Conservation (phyloP, 495 filamentous ascomycete species). For the Neurospora sp. region DNA sequence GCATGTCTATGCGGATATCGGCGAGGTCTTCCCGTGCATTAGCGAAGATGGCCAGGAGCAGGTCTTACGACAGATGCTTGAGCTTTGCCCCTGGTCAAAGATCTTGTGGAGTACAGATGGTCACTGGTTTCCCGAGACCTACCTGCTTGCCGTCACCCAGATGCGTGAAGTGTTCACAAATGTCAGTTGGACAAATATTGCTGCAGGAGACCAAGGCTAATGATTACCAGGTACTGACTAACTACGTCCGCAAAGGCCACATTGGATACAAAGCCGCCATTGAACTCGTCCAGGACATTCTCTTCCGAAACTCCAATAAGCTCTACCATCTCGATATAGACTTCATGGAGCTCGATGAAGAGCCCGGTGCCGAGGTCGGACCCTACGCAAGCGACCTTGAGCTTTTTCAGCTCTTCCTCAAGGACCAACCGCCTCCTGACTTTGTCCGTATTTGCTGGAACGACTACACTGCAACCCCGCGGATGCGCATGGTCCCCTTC, state of each 20-base stretch:
- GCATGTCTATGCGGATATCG: constrained; percentile 80
- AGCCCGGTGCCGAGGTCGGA: constrained; percentile 2
- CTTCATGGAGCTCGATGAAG: constrained; percentile 22
- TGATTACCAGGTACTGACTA: constrained; percentile 43
- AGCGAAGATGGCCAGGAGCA: constrained; percentile 71
- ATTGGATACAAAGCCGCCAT: constrained; percentile 47
- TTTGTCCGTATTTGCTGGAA: constrained; percentile 69
- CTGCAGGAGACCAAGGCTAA: neutral
- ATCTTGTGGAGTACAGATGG: constrained; percentile 82
- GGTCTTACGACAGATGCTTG: constrained; percentile 63
- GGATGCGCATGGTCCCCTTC: constrained; percentile 63
- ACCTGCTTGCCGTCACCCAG: constrained; percentile 66
- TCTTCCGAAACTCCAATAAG: constrained; percentile 63
- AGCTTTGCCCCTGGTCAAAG: constrained; percentile 67
- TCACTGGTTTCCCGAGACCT: constrained; percentile 77
- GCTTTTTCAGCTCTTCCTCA: constrained; percentile 49
- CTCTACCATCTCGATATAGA: constrained; percentile 51
- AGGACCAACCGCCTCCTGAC: constrained; percentile 57
- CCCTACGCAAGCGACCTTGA: constrained; percentile 22
- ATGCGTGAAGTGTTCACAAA: constrained; percentile 64
- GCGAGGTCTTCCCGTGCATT: constrained; percentile 76
- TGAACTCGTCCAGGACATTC: constrained; percentile 45
- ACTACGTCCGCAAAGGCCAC: constrained; percentile 51
- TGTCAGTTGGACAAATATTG: constrained; percentile 25
- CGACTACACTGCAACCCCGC: constrained; percentile 62